Conservation (phyloP, 2,329 filamentous ascomycete genomes). For the Nothophoma quercina region DNA sequence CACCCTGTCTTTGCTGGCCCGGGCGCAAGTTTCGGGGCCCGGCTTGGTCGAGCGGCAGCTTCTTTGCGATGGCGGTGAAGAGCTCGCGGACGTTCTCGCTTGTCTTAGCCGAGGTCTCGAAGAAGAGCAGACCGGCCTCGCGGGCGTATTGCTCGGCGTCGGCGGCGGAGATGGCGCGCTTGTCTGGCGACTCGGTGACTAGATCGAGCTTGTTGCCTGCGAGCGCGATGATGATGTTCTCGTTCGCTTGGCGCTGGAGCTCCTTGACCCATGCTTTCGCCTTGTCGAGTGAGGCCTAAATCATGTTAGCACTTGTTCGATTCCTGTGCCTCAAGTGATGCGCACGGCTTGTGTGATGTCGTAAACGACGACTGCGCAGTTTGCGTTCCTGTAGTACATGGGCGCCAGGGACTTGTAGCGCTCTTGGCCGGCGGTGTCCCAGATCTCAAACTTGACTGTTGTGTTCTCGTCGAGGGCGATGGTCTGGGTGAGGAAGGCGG, state of each 20-base stretch:
- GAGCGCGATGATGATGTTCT: slow-evolving; percentile 98
- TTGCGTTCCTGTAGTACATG: slow-evolving; percentile 99
- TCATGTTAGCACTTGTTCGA: slow-evolving; percentile 30
- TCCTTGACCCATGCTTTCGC: slow-evolving; percentile 99
- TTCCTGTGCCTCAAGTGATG: slow-evolving; percentile 12
- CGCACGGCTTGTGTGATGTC: slow-evolving; percentile 98
- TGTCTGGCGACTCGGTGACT: slow-evolving; percentile 92
- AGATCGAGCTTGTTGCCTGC: slow-evolving; percentile 95
- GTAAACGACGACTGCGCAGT: slow-evolving; percentile 98
- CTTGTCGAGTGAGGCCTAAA: slow-evolving; percentile 93
- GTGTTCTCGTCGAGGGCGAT: slow-evolving; percentile 98
- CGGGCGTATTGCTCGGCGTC: slow-evolving; percentile 95
- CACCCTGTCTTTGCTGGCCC: slow-evolving; percentile 65
- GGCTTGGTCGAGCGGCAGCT: slow-evolving; percentile 92
- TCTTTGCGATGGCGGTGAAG: slow-evolving; percentile 98
- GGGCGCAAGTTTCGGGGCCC: slow-evolving; percentile 84
- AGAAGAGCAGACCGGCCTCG: slow-evolving; percentile 94
- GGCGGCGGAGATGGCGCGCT: slow-evolving; percentile 86
- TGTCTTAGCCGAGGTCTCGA: slow-evolving; percentile 98
- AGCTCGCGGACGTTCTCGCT: slow-evolving; percentile 94
- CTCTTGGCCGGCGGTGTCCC: slow-evolving; percentile 91
- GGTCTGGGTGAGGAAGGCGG: slow-evolving; percentile 98
- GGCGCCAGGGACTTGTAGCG: slow-evolving; percentile 98
- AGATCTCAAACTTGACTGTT: slow-evolving; percentile 99
- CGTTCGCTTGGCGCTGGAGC: slow-evolving; percentile 96